A percentile compares a stretch with the other conserved stretches of the same genome.
phyloP scores from a whole-genome alignment of 257 asterid species.

The Mitragyna speciosa region DNA sequence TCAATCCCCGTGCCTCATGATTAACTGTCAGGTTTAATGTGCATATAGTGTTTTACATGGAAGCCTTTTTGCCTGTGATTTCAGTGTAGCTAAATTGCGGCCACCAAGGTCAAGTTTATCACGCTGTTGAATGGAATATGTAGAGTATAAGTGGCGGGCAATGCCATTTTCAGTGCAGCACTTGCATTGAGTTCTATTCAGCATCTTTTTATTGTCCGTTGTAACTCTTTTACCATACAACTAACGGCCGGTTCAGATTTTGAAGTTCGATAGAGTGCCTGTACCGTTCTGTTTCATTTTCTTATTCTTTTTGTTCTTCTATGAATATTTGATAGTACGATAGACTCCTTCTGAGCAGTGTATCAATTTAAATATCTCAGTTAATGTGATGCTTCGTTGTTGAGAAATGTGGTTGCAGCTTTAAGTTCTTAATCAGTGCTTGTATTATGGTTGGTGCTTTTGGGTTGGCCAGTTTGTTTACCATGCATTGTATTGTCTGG shows the following conservation, averaged over 20 bases:
- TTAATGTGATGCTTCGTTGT: conserved; percentile 1
- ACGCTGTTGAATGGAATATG: conserved; percentile 17
- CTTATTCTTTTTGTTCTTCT: neutral
- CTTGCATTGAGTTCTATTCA: conserved; percentile 12
- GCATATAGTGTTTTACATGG: conserved; percentile 37
- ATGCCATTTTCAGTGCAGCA: conserved; percentile 29
- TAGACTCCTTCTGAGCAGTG: neutral
- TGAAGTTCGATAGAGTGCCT: neutral
- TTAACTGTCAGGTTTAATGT: conserved; percentile 22
- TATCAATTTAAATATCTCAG: neutral
- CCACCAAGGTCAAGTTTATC: conserved; percentile 25
- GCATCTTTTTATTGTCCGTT: neutral
- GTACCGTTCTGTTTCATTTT: neutral
- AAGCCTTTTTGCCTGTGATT: conserved; percentile 10
- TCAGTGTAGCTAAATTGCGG: conserved; percentile 15
- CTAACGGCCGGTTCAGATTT: conserved; percentile 1
- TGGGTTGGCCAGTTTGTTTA: neutral
- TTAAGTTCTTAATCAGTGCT: neutral
- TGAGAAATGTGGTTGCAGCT: neutral
- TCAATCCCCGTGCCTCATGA: neutral
- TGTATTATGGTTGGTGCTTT: neutral
- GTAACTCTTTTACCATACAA: neutral
- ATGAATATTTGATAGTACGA: neutral
- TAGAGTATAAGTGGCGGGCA: conserved; percentile 16
- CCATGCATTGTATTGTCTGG: neutral